phyloP scores from a whole-genome alignment of 2,329 filamentous ascomycete genomes.

The Cyclaneusma minus region DNA sequence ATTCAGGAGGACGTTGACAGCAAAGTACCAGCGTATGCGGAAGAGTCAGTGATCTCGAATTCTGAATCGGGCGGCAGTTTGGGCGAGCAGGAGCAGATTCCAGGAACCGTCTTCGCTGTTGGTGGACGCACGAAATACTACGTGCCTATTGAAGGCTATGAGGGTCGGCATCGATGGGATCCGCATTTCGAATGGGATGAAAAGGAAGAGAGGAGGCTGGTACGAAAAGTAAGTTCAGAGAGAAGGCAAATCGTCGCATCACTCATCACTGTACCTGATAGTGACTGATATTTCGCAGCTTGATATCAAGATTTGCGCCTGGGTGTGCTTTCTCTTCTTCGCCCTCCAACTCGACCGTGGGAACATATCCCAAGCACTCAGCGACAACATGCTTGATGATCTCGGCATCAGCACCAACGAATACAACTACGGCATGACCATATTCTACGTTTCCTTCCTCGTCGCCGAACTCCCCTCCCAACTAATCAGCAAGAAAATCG shows the following conservation, averaged over 20 bases:
- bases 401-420: constrained; percentile 26
- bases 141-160: constrained; percentile 11
- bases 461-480: constrained; percentile 45
- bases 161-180: constrained; percentile 13
- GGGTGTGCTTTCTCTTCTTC: constrained; percentile 48
- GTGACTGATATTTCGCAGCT: constrained; percentile 3
- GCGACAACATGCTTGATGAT: constrained; percentile 43
- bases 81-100: too few relatives aligned
- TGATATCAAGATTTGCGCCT: constrained; percentile 20
- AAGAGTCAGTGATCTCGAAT: too few relatives aligned
- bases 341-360: constrained; percentile 43
- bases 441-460: constrained; percentile 37
- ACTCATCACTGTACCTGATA: not conserved
- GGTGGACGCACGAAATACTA: constrained; percentile 9
- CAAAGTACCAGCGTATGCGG: too few relatives aligned
- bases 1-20: too few relatives aligned
- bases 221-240: constrained; percentile 14
- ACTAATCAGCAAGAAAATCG: constrained; percentile 38
- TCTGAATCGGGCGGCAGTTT: too few relatives aligned
- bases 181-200: constrained; percentile 13
- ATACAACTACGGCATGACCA: constrained; percentile 35
- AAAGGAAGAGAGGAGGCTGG: constrained; percentile 13
- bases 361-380: constrained; percentile 40
- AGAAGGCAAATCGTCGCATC: constrained; percentile 11
- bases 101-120: too few relatives aligned